These are phyloP conservation scores for Phialocephala subalpina DNA, from an alignment of 2,329 filamentous ascomycete genomes.

Conservation along the genomic window DNA sequence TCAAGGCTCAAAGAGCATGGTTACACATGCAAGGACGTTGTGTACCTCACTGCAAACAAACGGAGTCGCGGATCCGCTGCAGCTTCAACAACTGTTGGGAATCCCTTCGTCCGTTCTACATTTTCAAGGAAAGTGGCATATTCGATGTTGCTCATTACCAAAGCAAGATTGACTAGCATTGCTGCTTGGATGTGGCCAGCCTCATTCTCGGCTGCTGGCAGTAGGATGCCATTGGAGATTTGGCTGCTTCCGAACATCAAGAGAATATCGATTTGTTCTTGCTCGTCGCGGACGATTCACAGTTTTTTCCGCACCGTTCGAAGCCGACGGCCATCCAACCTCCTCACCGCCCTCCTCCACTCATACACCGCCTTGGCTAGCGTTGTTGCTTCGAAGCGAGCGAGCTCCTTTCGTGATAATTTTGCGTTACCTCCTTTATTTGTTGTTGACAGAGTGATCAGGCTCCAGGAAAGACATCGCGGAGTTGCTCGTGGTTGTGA, in stretches of 20 bases:
- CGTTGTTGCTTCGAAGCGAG: not conserved
- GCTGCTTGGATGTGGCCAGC: not conserved
- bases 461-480: not conserved
- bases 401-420: not conserved
- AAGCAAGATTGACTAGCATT: not conserved
- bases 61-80: not conserved
- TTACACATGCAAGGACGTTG: not conserved
- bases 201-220: not conserved
- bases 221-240: no score
- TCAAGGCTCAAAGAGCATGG: not conserved
- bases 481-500: not conserved
- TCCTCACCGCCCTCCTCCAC: not conserved
- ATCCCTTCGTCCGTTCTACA: not conserved
- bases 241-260: no score
- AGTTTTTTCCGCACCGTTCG: not conserved
- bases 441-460: not conserved
- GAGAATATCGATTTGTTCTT: not conserved
- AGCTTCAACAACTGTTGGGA: not conserved
- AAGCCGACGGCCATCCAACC: not conserved
- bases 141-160: slow-evolving; percentile 7
- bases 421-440: not conserved
- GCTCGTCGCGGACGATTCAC: not conserved
- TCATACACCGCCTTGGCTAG: not conserved
- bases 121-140: not conserved
- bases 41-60: not conserved